Evolutionary conservation across 2,329 filamentous ascomycete species (phyloP), one percentile per base, ranked within the genome.

Genomic region (Monosporascus sp.): DNA sequence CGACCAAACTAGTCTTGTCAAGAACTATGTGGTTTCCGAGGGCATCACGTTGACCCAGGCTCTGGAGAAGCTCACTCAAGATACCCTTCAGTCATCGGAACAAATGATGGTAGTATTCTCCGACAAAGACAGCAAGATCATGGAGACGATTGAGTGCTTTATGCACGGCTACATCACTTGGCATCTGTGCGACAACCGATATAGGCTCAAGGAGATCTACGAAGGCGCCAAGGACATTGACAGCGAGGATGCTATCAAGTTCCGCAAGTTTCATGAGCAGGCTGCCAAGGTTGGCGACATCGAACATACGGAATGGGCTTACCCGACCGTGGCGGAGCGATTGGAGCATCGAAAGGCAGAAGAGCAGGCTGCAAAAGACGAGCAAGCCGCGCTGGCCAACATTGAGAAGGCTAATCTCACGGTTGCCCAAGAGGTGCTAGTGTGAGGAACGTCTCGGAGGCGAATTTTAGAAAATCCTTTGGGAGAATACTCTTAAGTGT

Each of bases 91-190:
- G 9, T 53, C 37, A 43, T 55, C 53, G 9, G 47, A 57, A 44
- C 52, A 61, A 51, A 48, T 62, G n/a, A 49, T 61, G 22, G 25
- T 39, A 20, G 60, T 62, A 17, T 62, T 61, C 43, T 18, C 24
- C 7, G 53, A 55, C 45, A 60, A 60, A 41, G 58, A 62, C 20
- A 49, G 44, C 25, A 48, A 31, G 14, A 50, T 55, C 27, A 31
- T 31, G 27, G 48, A 44, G 18, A 55, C 48, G 17, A 39, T 54
- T 5, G 46, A 38, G 31, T 27, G 45, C 27, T 57, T 60, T 43
- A 49, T 57, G 41, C 58, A 60, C 35, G 60, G 58, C 48, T 60
- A 60, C 44, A 50, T 62, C 35, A 60, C 60, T 15, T 60, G 56
- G 58, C 58, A 62, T 31, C 20, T 62, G 20, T 56, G 54, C 31